Evolutionary conservation across 768 basidiomycete species (phyloP).

Genomic region (Tephrocybe sp.): DNA sequence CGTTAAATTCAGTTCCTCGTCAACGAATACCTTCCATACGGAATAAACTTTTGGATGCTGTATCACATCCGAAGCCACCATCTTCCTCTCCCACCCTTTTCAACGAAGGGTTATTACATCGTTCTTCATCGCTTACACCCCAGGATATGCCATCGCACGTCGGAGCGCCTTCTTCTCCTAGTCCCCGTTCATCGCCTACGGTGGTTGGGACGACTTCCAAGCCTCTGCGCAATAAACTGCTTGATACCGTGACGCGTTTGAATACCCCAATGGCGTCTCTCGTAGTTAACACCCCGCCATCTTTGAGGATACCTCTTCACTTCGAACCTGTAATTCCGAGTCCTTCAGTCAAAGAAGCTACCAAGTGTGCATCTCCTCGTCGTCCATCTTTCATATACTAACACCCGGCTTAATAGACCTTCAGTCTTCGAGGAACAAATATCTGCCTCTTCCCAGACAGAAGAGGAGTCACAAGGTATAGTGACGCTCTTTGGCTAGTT

Average conservation of each 20-base stretch:
- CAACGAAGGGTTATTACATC: background rate
- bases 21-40: background rate
- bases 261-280: conserved; percentile 22
- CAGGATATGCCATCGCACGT: background rate
- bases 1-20: background rate
- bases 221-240: background rate
- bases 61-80: conserved; percentile 5
- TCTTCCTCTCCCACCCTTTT: conserved; percentile 6
- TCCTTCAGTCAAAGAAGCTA: conserved; percentile 16
- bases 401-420: background rate
- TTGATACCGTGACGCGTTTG: conserved; percentile 1
- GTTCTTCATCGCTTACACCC: background rate
- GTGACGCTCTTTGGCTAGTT: background rate
- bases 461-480: conserved; percentile 38
- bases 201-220: conserved; percentile 4
- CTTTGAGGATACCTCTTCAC: conserved; percentile 19
- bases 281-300: conserved; percentile 9
- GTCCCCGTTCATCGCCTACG: conserved; percentile 5
- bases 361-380: conserved; percentile 14
- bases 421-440: background rate
- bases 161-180: background rate
- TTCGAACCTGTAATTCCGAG: conserved; percentile 18
- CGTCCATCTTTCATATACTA: background rate
- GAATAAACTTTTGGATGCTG: conserved; percentile 6
- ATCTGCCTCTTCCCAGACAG: conserved; percentile 31